A percentile compares a stretch with the other conserved stretches of the same genome.
Conservation (phyloP, 371 early-diverging fungal species). For the Lichtheimia corymbifera region DNA sequence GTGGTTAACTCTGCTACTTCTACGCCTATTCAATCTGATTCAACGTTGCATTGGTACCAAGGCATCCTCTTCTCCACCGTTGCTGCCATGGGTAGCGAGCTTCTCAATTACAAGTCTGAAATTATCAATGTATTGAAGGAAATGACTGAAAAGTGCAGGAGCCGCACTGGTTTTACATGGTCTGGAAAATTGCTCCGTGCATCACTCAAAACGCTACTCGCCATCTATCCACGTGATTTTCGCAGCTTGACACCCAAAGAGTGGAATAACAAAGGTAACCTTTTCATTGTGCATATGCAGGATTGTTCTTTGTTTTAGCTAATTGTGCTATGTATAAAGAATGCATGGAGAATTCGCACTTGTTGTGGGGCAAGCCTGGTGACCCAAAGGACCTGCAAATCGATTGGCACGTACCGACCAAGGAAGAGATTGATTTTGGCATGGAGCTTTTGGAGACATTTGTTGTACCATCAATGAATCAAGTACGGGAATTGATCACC, state of each 20-base stretch:
- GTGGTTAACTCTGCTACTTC: conserved; percentile 56
- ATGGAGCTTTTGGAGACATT: conserved; percentile 60
- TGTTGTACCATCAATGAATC: conserved; percentile 40
- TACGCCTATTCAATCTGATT: conserved; percentile 65
- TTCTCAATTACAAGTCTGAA: conserved; percentile 55
- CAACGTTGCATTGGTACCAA: conserved; percentile 81
- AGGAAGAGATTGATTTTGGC: conserved; percentile 69
- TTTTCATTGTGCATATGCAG: neutral
- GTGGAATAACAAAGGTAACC: conserved; percentile 51
- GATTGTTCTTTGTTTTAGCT: neutral
- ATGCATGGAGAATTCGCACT: conserved; percentile 61
- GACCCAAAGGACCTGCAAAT: conserved; percentile 56
- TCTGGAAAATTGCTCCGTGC: conserved; percentile 60
- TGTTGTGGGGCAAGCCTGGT: conserved; percentile 73
- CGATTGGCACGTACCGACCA: conserved; percentile 79
- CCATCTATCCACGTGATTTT: conserved; percentile 57
- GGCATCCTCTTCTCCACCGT: conserved; percentile 60
- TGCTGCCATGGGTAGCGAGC: conserved; percentile 48
- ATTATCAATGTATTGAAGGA: conserved; percentile 47
- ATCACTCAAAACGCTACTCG: conserved; percentile 46
- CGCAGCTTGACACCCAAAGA: conserved; percentile 41
- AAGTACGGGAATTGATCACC: conserved; percentile 52
- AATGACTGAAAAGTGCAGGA: conserved; percentile 62
- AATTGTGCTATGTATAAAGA: conserved; percentile 22
- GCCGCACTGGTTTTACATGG: conserved; percentile 74